Evolutionary conservation across 495 filamentous ascomycete genomes (phyloP), one percentile per base, ranked within the genome.

Genomic region (Lasiosphaeris hirsuta): DNA sequence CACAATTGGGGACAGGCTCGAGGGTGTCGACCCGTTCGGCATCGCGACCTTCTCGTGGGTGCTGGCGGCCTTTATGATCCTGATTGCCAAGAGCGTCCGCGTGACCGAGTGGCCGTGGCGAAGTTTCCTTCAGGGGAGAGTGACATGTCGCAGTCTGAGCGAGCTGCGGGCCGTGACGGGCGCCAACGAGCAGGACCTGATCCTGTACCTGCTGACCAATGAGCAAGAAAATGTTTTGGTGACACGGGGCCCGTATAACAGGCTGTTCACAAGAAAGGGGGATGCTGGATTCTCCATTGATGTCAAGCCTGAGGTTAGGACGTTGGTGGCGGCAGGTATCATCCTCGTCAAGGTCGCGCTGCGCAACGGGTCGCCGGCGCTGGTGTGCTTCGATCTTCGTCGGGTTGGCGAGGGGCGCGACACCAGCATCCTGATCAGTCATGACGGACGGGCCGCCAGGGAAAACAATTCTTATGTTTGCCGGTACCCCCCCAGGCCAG

Each of bases 1-100:
- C 44, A 56, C 56, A 7, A 59, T 72, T n/a, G 47, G 59, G 1
- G 39, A 57, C 3, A 46, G 65, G 17, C 57, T 73, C 30, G 14
- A 33, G 11, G 70, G 62, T 8, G 70, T 74, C 11, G 70, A 74
- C 48, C 70, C 70, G 3, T 74, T 69, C 60, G 59, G 70, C 36
- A 64, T 73, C 43, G 63, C 68, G 3, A 57, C 51, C 10, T 74
- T 62, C 47, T 18, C 56, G 4, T 74, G 70, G 70, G 54, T 70
- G 4, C 52, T 73, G 10, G 58, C 69, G 7, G 69, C 54, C 10
- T 71, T 74, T 54, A 15, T 69, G 38, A 41, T 72, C 13, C 34
- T 74, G 15, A 39, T 73, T 2, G 54, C 55, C 47, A 72, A 73
- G 56, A 62, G 59, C 37, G 10, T 64, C 30, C 41, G 51, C 35